Evolutionary conservation across 768 basidiomycete genomes (phyloP).

Genomic region (Russula lepida): DNA sequence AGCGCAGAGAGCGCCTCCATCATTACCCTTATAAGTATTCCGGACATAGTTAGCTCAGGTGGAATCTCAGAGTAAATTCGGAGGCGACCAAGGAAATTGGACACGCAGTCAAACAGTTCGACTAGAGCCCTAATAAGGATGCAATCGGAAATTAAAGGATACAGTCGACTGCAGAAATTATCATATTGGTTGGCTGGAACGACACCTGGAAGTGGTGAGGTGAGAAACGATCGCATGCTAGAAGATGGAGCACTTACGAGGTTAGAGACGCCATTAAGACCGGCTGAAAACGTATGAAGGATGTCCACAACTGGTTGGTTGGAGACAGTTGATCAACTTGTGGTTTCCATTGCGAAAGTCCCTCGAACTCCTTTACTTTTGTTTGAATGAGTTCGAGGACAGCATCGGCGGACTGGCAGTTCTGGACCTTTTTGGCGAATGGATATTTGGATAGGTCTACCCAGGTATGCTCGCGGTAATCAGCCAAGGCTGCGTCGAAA

Average conservation of each 20-base stretch:
- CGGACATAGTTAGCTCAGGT: not conserved
- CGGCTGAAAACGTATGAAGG: not conserved
- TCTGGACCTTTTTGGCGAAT: not conserved
- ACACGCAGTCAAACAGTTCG: not conserved
- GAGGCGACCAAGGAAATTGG: not conserved
- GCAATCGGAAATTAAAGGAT: not conserved
- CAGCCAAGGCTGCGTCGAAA: not conserved
- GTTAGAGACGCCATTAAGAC: not conserved
- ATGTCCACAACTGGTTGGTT: not conserved
- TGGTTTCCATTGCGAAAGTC: not conserved
- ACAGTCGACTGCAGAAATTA: not conserved
- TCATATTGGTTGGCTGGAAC: not conserved
- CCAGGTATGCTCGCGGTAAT: not conserved
- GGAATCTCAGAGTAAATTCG: not conserved
- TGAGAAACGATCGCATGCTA: not conserved
- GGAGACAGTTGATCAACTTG: not conserved
- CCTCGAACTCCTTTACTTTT: not conserved
- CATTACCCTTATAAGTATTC: not conserved
- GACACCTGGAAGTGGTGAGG: not conserved
- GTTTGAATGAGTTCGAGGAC: not conserved
- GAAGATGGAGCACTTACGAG: not conserved
- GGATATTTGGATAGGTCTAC: not conserved
- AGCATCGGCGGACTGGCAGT: not conserved
- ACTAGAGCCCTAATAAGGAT: not conserved
- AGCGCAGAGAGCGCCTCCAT: not conserved